A percentile compares a stretch with the other conserved stretches of the same genome.
These are phyloP conservation scores for Populus hybrid DNA, from an alignment of 441 rosid species.

Conservation along the genomic window DNA sequence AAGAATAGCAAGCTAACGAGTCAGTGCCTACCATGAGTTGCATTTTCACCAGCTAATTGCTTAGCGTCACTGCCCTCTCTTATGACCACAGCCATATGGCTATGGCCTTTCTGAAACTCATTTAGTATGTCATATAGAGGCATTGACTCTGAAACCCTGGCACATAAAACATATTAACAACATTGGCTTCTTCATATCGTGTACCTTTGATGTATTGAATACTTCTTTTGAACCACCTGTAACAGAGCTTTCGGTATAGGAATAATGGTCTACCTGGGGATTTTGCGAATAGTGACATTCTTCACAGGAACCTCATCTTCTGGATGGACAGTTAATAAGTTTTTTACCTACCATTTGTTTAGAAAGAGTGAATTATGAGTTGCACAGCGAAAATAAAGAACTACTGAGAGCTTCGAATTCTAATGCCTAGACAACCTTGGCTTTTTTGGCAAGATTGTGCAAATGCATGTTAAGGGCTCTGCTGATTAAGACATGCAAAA, in stretches of 20 bases:
- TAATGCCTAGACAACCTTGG: no score
- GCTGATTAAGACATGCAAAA: not conserved
- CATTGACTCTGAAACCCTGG: slow-evolving; percentile 43
- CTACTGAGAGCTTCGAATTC: no score
- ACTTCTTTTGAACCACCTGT: not conserved
- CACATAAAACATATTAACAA: not conserved
- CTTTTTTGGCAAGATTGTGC: no score
- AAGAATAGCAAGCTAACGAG: not conserved
- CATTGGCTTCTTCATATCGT: not conserved
- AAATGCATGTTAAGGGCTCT: not conserved
- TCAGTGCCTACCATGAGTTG: slow-evolving; percentile 20
- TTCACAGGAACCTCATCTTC: slow-evolving; percentile 74
- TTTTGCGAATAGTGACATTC: slow-evolving; percentile 65
- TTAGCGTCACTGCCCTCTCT: slow-evolving; percentile 24
- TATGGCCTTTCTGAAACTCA: slow-evolving; percentile 63
- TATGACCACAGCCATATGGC: slow-evolving; percentile 59
- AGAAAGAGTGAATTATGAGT: no score
- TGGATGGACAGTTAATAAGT: slow-evolving; percentile 67
- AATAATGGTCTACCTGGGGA: slow-evolving; percentile 55
- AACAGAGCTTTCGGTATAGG: not conserved
- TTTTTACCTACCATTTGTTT: slow-evolving; percentile 52
- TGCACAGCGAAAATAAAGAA: no score
- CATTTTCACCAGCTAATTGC: slow-evolving; percentile 14
- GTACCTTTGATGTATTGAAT: not conserved
- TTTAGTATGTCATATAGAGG: slow-evolving; percentile 53